phyloP scores from a whole-genome alignment of 2,329 filamentous ascomycete species.

The Pseudogymnoascus sp. region DNA sequence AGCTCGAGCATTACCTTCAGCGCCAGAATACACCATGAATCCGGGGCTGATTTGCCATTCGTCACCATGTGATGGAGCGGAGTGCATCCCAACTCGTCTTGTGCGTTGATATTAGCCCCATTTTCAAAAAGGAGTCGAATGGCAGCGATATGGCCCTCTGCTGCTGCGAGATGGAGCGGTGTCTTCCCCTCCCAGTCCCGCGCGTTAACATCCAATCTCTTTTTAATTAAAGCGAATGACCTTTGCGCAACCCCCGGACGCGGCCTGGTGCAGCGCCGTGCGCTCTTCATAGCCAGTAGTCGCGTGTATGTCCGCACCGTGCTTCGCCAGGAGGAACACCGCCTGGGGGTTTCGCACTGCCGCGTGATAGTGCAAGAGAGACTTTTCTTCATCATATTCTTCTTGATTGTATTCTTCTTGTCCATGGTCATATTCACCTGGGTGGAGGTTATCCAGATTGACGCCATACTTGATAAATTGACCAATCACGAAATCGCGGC shows the following conservation, averaged over 20 bases:
- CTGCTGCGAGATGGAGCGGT: neutral
- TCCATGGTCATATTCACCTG: neutral
- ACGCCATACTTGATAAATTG: neutral
- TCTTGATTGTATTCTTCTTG: neutral
- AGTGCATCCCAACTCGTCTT: neutral
- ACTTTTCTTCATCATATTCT: neutral
- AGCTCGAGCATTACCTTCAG: neutral
- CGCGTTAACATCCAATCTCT: neutral
- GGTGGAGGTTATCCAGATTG: neutral
- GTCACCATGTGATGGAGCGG: neutral
- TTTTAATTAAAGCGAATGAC: neutral
- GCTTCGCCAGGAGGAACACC: neutral
- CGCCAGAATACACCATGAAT: neutral
- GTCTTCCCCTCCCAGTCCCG: neutral
- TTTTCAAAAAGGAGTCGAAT: neutral
- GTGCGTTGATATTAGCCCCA: neutral
- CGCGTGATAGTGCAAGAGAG: neutral
- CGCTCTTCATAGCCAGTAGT: neutral
- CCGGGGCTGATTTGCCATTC: neutral
- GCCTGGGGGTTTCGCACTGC: neutral
- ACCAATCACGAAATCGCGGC: neutral
- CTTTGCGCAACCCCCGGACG: neutral
- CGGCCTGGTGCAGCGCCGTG: neutral
- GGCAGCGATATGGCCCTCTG: neutral
- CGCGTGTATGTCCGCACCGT: neutral